Conservation (phyloP, 2,329 filamentous ascomycete genomes). For the Scedosporium dehoogii region DNA sequence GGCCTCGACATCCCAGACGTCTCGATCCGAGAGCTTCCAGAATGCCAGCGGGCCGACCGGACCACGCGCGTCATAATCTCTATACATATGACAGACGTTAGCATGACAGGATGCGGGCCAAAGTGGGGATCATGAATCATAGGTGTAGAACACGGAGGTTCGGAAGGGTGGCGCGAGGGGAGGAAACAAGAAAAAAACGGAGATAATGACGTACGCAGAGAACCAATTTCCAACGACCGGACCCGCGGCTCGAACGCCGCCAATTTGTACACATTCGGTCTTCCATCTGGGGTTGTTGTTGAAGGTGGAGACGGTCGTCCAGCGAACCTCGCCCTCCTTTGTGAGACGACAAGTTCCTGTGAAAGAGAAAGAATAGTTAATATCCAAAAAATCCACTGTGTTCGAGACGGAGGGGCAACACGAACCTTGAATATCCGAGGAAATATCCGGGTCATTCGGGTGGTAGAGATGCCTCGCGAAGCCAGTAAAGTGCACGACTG, state of each 20-base stretch:
- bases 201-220: conserved; percentile 44
- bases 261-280: conserved; percentile 68
- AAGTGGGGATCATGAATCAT: background rate
- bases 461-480: conserved; percentile 51
- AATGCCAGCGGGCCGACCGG: conserved; percentile 67
- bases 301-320: conserved; percentile 59
- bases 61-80: conserved; percentile 56
- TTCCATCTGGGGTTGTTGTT: conserved; percentile 61
- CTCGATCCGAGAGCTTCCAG: conserved; percentile 47
- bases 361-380: conserved; percentile 8
- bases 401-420: background rate
- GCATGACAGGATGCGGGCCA: background rate
- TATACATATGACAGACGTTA: conserved; percentile 16
- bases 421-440: conserved; percentile 1
- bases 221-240: conserved; percentile 72
- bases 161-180: background rate
- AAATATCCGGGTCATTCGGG: conserved; percentile 21
- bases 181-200: background rate
- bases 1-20: background rate
- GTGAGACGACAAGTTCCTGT: conserved; percentile 55
- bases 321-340: conserved; percentile 60
- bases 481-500: conserved; percentile 61
- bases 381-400: background rate
- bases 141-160: background rate
- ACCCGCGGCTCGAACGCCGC: conserved; percentile 52